A percentile compares a stretch with the other conserved stretches of the same genome.
Evolutionary conservation across 495 filamentous ascomycete species (phyloP).

Genomic region (Delitschia confertaspora): DNA sequence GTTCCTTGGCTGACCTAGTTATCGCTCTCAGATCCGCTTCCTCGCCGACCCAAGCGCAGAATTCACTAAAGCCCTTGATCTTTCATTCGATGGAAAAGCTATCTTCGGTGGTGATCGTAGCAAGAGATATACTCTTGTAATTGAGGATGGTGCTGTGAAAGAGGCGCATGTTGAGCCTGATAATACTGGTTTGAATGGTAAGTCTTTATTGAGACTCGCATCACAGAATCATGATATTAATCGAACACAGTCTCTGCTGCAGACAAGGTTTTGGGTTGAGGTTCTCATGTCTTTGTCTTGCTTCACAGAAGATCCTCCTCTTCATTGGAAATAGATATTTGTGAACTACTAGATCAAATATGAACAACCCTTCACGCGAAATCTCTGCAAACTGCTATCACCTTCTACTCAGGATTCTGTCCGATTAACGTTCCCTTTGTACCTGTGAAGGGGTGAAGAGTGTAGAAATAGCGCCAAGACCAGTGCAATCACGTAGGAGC

Average conservation of each 20-base stretch:
- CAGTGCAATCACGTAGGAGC: no score
- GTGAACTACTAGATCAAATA: no score
- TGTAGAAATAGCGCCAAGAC: no score
- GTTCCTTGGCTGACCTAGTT: background rate
- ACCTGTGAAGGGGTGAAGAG: no score
- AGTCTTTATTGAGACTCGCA: constrained; percentile 18
- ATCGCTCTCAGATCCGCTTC: constrained; percentile 59
- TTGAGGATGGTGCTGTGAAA: constrained; percentile 38
- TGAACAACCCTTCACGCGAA: no score
- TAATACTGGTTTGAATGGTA: constrained; percentile 81
- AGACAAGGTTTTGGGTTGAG: constrained; percentile 12
- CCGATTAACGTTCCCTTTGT: no score
- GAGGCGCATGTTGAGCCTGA: constrained; percentile 66
- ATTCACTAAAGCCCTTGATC: constrained; percentile 78
- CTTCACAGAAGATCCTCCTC: no score
- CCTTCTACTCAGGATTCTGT: no score
- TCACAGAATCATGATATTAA: background rate
- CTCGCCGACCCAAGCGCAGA: constrained; percentile 75
- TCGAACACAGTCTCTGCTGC: constrained; percentile 11
- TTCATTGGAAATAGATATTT: no score
- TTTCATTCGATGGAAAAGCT: constrained; percentile 69
- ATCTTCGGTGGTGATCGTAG: constrained; percentile 80
- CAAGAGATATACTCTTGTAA: constrained; percentile 74
- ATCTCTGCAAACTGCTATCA: no score
- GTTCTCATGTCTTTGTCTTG: no score